Evolutionary conservation across 2,329 filamentous ascomycete genomes (phyloP).

Genomic region (Rutstroemia sp.): DNA sequence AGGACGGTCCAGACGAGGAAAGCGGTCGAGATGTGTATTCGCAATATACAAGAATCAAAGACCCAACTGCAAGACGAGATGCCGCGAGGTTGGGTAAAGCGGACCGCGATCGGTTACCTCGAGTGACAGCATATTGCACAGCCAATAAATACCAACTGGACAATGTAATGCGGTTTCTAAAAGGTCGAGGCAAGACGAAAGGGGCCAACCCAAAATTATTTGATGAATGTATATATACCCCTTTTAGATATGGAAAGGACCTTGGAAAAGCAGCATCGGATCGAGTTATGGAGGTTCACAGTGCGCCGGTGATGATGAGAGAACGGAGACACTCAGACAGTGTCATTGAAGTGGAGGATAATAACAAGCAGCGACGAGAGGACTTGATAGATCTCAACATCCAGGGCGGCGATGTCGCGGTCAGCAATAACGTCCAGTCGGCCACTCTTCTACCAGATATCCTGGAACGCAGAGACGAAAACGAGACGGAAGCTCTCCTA

Average conservation of each 20-base stretch:
- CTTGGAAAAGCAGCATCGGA: conserved; percentile 27
- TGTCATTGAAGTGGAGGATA: conserved; percentile 58
- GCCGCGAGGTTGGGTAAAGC: conserved; percentile 90
- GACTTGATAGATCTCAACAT: conserved; percentile 56
- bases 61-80: conserved; percentile 85
- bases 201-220: conserved; percentile 85
- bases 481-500: conserved; percentile 26
- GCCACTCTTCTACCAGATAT: conserved; percentile 19
- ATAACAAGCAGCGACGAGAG: conserved; percentile 46
- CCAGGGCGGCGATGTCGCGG: conserved; percentile 27
- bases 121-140: conserved; percentile 95
- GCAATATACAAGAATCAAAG: conserved; percentile 96
- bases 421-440: conserved; percentile 29
- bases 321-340: conserved; percentile 73
- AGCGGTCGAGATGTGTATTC: conserved; percentile 94
- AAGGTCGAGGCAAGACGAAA: conserved; percentile 69
- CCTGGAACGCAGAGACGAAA: conserved; percentile 31
- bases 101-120: conserved; percentile 75
- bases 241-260: conserved; percentile 67
- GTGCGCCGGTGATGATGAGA: conserved; percentile 35
- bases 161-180: conserved; percentile 81
- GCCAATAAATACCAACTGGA: conserved; percentile 89
- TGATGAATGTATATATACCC: conserved; percentile 96
- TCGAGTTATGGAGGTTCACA: conserved; percentile 22
- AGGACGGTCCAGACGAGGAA: conserved; percentile 75